Evolutionary conservation across 106 monocot genomes (phyloP), one percentile per base, ranked within the genome.

Genomic region (Gastrodia elata): DNA sequence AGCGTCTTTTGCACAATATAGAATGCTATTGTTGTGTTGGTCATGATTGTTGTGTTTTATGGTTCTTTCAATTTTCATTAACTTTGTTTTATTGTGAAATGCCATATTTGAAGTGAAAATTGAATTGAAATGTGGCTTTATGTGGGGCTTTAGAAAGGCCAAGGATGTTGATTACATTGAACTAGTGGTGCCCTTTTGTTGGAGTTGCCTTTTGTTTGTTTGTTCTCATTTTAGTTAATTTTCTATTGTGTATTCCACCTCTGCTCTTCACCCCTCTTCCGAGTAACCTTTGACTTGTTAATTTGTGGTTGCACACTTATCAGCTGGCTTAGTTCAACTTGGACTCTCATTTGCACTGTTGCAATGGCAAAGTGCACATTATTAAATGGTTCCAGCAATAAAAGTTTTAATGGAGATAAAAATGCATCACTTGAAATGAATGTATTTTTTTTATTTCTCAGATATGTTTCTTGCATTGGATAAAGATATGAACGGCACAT

Each of bases 401-500:
- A 38, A 13, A 67, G 11, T 35, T 38, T 5, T 11, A 4, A 20
- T 13, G 20, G 1, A 20, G 38, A 67, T 15, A 20, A 67, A 38
- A 18, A 20, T 38, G 16, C 67, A 38, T 67, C 37, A 6, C 36
- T 37, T 35, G 37, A 20, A 37, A 14, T 35, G 35, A 35, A 38
- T 37, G 35, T 8, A 67, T 37, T 38, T 0, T 43, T 41, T 14
- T n/a, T 76, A 59, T 73, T 64, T 48, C 88, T 61, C 86, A 97
- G 97, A 97, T 83, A 90, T 97, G 97, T 97, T 97, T 88, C 88
- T 97, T 69, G 97, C 90, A 65, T 71, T 97, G 22, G 97, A 97
- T 78, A 97, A 97, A 75, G 97, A 93, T 76, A 85, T 84, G 73
- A 97, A 97, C 78, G 90, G 92, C 22, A 88, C 97, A 27, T 80